Evolutionary conservation across 139 green algal genomes (phyloP).

Genomic region (Coelastrella sp.): DNA sequence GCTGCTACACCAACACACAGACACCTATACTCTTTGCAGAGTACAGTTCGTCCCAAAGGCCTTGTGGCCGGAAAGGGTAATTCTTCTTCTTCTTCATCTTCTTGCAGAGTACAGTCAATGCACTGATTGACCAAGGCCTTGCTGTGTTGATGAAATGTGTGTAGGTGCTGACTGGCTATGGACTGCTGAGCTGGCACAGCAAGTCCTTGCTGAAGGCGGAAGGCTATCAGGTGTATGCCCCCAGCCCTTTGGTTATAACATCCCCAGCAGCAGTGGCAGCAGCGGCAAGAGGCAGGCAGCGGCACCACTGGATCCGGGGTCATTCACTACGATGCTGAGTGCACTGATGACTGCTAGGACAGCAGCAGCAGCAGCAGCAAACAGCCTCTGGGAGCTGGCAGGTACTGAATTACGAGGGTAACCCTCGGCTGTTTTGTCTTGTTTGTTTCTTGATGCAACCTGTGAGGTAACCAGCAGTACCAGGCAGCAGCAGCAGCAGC

Average conservation of each 20-base stretch:
- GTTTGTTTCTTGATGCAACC: no score
- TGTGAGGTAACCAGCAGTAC: no score
- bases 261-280: no score
- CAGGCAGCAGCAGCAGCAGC: no score
- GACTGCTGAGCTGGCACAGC: slow-evolving; percentile 40
- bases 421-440: no score
- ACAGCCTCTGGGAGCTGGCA: slow-evolving; percentile 33
- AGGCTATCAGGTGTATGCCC: slow-evolving; percentile 39
- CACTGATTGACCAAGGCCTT: not conserved
- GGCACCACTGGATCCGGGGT: slow-evolving; percentile 41
- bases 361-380: not conserved
- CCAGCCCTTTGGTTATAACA: slow-evolving; percentile 25
- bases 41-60: no score
- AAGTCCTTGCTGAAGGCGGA: not conserved
- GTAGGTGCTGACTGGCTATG: slow-evolving; percentile 66
- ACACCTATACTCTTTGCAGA: no score
- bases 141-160: not conserved
- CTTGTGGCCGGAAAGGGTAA: no score
- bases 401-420: no score
- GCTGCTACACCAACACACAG: no score
- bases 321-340: slow-evolving; percentile 75
- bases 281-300: not conserved
- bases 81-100: no score
- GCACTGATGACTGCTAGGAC: slow-evolving; percentile 54
- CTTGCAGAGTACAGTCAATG: no score